Percentiles rank a stretch among this genome's conserved stretches.
Evolutionary conservation across 1,139 yeast species (phyloP).

Genomic region (Groenewaldozyma sp.): DNA sequence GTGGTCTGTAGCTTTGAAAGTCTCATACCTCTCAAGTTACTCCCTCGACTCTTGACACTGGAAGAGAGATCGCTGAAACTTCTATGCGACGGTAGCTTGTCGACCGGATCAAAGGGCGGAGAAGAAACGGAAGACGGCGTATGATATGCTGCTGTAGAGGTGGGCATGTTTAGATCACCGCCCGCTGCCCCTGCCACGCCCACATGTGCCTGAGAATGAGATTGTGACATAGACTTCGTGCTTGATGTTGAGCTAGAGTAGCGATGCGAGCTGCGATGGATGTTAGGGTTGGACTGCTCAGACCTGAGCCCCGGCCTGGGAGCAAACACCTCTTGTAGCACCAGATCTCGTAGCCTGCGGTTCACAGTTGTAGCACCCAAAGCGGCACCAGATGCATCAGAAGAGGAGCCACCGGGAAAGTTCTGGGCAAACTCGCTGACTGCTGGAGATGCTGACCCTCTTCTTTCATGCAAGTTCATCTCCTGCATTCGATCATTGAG

Average conservation of each 20-base stretch:
- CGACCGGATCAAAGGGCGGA: conserved; percentile 6
- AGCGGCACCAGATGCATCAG: background rate
- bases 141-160: no score
- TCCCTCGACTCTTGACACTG: conserved; percentile 2
- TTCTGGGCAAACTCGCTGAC: background rate
- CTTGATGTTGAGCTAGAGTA: background rate
- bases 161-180: no score
- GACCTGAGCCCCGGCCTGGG: conserved; percentile 26
- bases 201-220: no score
- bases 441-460: conserved; percentile 2
- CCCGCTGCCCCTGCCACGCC: no score
- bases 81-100: conserved; percentile 9
- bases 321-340: conserved; percentile 61
- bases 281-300: background rate
- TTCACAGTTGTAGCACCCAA: conserved; percentile 61
- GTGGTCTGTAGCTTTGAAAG: no score
- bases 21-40: no score
- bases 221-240: background rate
- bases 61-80: conserved; percentile 10
- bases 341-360: conserved; percentile 54
- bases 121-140: conserved; percentile 9
- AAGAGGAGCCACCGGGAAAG: conserved; percentile 17
- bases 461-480: background rate
- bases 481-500: background rate
- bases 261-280: background rate